Percentiles rank a stretch among this genome's conserved stretches.
These are phyloP conservation scores for Pythium brassicae DNA, from an alignment of 352 stramenopile species.

Conservation along the genomic window DNA sequence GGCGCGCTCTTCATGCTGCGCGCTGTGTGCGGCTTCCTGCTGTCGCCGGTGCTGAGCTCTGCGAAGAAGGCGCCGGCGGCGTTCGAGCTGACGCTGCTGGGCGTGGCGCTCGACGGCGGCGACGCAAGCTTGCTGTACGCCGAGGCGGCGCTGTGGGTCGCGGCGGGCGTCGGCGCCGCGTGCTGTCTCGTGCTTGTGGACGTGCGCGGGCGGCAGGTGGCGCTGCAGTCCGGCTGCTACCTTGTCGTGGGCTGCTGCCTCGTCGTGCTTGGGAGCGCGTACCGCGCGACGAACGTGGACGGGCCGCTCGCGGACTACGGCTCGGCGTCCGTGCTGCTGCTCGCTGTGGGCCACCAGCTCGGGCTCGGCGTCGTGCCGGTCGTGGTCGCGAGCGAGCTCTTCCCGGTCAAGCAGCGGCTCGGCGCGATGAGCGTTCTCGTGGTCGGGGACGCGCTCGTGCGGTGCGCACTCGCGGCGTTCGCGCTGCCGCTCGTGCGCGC, in stretches of 20 bases:
- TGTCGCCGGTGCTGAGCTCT: slow-evolving; percentile 49
- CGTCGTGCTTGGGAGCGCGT: slow-evolving; percentile 47
- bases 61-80: slow-evolving; percentile 18
- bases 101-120: slow-evolving; percentile 45
- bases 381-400: slow-evolving; percentile 66
- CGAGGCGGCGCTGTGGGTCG: slow-evolving; percentile 33
- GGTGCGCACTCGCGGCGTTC: slow-evolving; percentile 30
- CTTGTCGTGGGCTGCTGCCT: slow-evolving; percentile 40
- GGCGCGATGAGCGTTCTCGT: slow-evolving; percentile 62
- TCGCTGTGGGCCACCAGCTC: slow-evolving; percentile 60
- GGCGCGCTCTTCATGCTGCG: slow-evolving; percentile 43
- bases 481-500: slow-evolving; percentile 28
- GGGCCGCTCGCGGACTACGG: slow-evolving; percentile 48
- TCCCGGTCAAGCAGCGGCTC: slow-evolving; percentile 58
- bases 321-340: slow-evolving; percentile 56
- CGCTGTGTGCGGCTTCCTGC: slow-evolving; percentile 37
- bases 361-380: slow-evolving; percentile 54
- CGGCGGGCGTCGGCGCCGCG: slow-evolving; percentile 39
- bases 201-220: slow-evolving; percentile 39
- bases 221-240: slow-evolving; percentile 56
- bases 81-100: slow-evolving; percentile 62
- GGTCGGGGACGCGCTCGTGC: slow-evolving; percentile 50
- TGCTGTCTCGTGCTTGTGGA: slow-evolving; percentile 69
- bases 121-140: slow-evolving; percentile 48
- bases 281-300: slow-evolving; percentile 18